Percentiles rank a stretch among this genome's conserved stretches.
These are phyloP conservation scores for Candida ficus DNA, from an alignment of 805 yeast species.

Conservation along the genomic window DNA sequence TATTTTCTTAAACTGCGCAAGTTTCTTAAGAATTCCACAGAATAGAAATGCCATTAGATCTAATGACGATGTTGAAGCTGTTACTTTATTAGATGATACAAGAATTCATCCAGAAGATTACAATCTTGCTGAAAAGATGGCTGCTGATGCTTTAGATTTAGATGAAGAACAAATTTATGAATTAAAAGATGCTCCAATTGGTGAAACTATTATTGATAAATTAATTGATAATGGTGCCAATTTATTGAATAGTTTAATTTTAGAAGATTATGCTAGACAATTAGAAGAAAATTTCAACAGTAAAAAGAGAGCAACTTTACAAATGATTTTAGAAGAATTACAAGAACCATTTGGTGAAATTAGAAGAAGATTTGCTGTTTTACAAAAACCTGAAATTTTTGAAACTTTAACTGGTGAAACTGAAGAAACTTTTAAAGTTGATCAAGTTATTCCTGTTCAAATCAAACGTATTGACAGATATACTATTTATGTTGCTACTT, in stretches of 20 bases:
- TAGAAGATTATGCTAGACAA: slow-evolving; percentile 91
- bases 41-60: slow-evolving; percentile 31
- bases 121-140: slow-evolving; percentile 93
- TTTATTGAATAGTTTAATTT: slow-evolving; percentile 77
- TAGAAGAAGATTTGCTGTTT: slow-evolving; percentile 61
- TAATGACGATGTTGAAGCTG: slow-evolving; percentile 55
- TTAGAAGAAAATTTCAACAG: slow-evolving; percentile 68
- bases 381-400: slow-evolving; percentile 72
- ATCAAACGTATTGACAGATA: slow-evolving; percentile 55
- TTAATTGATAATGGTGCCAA: slow-evolving; percentile 63
- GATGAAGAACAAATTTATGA: slow-evolving; percentile 91
- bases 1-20: slow-evolving; percentile 87
- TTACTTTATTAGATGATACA: slow-evolving; percentile 78
- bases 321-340: slow-evolving; percentile 80
- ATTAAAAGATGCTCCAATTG: slow-evolving; percentile 61
- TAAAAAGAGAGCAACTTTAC: slow-evolving; percentile 72
- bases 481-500: slow-evolving; percentile 39
- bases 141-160: slow-evolving; percentile 93
- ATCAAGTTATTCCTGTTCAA: slow-evolving; percentile 70
- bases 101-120: slow-evolving; percentile 98
- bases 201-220: slow-evolving; percentile 62
- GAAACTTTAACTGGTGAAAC: slow-evolving; percentile 88
- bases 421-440: slow-evolving; percentile 57
- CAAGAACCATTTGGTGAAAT: slow-evolving; percentile 85
- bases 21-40: slow-evolving; percentile 76